Evolutionary conservation across 345 rosid genomes (phyloP).

Genomic region (Corymbia maculata): DNA sequence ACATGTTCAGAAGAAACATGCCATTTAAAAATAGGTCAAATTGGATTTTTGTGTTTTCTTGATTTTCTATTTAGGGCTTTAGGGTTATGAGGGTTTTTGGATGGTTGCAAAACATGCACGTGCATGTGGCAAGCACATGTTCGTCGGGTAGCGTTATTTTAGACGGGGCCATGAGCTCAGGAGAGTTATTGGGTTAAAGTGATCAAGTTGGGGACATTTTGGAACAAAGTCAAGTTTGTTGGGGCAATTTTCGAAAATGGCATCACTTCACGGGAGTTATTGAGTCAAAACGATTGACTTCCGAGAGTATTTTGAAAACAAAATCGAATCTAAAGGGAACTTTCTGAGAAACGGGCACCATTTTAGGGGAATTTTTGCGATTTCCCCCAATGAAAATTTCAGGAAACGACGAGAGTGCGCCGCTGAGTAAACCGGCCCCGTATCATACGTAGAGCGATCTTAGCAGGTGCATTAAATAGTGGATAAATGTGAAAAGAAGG

Average conservation of each 20-base stretch:
- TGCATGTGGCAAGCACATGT: neutral
- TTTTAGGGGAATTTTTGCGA: neutral
- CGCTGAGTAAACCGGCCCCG: too few species aligned
- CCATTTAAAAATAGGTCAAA: neutral
- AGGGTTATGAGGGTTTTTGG: neutral
- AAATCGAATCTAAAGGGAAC: neutral
- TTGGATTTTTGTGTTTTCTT: neutral
- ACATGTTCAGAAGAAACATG: neutral
- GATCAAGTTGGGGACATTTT: neutral
- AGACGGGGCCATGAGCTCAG: neutral
- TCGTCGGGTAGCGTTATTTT: neutral
- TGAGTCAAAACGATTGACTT: neutral
- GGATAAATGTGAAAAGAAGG: neutral
- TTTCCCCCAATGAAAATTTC: neutral
- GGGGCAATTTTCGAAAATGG: neutral
- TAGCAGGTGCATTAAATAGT: too few species aligned
- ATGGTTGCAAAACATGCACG: neutral
- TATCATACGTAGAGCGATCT: too few species aligned
- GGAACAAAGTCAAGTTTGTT: neutral
- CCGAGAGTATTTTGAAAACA: neutral
- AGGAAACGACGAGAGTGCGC: too few species aligned
- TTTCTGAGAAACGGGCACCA: neutral
- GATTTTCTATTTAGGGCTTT: neutral
- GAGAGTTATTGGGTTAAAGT: neutral
- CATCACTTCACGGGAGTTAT: neutral